Evolutionary conservation across 768 basidiomycete genomes (phyloP).

Genomic region (Lactarius psammicola): DNA sequence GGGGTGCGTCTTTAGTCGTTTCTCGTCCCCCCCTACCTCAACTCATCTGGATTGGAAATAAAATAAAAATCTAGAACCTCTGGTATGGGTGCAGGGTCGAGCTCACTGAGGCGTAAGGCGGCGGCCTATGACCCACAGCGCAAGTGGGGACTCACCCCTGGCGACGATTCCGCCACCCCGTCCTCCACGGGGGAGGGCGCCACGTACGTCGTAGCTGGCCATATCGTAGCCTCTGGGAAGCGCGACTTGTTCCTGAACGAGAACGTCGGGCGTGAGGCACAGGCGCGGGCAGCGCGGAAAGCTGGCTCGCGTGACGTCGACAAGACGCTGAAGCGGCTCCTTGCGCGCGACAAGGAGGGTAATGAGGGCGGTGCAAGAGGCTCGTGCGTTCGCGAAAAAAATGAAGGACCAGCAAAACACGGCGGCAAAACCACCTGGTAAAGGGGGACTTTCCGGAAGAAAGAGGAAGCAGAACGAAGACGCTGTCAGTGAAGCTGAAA

Average conservation of each 20-base stretch:
- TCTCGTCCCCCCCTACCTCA: neutral
- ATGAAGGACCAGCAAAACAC: constrained; percentile 30
- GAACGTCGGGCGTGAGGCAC: constrained; percentile 74
- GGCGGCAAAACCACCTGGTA: constrained; percentile 26
- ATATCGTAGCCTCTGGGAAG: constrained; percentile 56
- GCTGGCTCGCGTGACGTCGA: constrained; percentile 60
- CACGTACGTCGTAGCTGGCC: constrained; percentile 82
- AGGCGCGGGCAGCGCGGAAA: constrained; percentile 70
- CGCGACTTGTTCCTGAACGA: constrained; percentile 58
- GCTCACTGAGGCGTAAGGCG: constrained; percentile 38
- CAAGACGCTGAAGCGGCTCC: constrained; percentile 52
- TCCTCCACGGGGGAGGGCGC: constrained; percentile 38
- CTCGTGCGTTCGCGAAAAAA: constrained; percentile 47
- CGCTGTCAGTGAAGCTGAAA: constrained; percentile 15
- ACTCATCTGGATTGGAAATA: neutral
- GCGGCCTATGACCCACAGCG: constrained; percentile 61
- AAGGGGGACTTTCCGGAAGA: constrained; percentile 23
- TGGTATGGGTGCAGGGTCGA: constrained; percentile 49
- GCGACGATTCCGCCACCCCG: constrained; percentile 33
- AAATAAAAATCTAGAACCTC: constrained; percentile 53
- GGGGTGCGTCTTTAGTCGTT: constrained; percentile 54
- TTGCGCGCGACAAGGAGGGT: constrained; percentile 68
- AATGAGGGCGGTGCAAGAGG: constrained; percentile 59
- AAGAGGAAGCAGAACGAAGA: constrained; percentile 30
- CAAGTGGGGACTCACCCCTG: constrained; percentile 76